Evolutionary conservation across 2,329 filamentous ascomycete species (phyloP).

Genomic region (Leptographium lundbergii): DNA sequence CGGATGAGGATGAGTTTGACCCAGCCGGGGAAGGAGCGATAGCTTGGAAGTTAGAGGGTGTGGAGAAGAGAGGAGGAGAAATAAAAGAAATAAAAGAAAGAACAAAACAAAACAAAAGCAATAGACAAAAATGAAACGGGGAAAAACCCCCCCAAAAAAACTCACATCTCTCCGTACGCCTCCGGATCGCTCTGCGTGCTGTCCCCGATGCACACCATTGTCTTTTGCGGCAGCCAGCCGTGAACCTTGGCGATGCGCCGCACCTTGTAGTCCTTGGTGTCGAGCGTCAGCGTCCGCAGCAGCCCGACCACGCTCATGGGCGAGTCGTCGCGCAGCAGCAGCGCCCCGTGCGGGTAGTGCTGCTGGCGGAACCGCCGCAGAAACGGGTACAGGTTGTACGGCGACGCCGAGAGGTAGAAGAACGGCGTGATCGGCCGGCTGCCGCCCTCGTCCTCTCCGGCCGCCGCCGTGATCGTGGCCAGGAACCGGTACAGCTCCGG

Average conservation of each 20-base stretch:
- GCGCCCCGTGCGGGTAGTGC: constrained; percentile 63
- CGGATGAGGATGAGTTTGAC: constrained; percentile 75
- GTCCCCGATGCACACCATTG: constrained; percentile 78
- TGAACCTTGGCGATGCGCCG: constrained; percentile 68
- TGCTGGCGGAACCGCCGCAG: constrained; percentile 59
- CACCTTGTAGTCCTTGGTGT: constrained; percentile 78
- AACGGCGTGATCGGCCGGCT: constrained; percentile 47
- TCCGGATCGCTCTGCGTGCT: constrained; percentile 88
- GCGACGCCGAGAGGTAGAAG: constrained; percentile 89
- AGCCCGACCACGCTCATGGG: constrained; percentile 78
- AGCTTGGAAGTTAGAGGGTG: constrained; percentile 23
- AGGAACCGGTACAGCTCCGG: constrained; percentile 67
- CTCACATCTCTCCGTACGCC: constrained; percentile 69
- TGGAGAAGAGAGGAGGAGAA: background rate
- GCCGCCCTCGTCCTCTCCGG: constrained; percentile 26
- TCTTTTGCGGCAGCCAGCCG: constrained; percentile 63
- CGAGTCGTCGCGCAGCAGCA: constrained; percentile 73
- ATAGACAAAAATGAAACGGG: too few relatives aligned
- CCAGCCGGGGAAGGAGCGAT: constrained; percentile 58
- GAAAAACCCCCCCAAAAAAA: too few relatives aligned
- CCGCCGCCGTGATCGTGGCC: constrained; percentile 20
- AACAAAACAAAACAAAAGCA: background rate
- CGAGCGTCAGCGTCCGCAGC: constrained; percentile 63
- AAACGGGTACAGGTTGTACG: constrained; percentile 89
- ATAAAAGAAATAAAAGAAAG: background rate